A percentile compares a stretch with the other conserved stretches of the same genome.
phyloP scores from a whole-genome alignment of 352 stramenopile species.

The Globisporangium recalcitrans region DNA sequence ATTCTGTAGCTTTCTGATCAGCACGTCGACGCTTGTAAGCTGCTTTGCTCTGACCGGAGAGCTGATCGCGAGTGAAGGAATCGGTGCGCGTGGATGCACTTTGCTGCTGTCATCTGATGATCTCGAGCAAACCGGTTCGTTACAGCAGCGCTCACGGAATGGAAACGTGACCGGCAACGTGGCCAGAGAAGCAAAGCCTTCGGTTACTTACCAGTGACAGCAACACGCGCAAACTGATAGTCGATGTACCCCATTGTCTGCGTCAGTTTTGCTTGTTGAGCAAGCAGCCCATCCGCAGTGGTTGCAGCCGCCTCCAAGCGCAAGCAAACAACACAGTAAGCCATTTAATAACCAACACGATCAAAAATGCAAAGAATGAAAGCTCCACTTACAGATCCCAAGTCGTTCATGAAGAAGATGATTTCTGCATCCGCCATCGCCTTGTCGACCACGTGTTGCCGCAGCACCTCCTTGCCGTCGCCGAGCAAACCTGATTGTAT shows the following conservation, averaged over 20 bases:
- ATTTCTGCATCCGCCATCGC: constrained; percentile 63
- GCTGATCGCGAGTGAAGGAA: neutral
- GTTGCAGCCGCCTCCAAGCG: constrained; percentile 30
- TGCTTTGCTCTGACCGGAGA: constrained; percentile 4
- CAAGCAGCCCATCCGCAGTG: constrained; percentile 38
- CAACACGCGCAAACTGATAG: constrained; percentile 28
- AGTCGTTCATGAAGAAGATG: constrained; percentile 74
- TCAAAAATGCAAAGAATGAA: neutral
- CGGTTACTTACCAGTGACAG: constrained; percentile 16
- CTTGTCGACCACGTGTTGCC: constrained; percentile 40
- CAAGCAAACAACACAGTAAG: neutral
- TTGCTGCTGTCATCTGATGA: constrained; percentile 7
- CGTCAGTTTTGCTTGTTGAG: constrained; percentile 43
- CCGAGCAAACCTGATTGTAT: constrained; percentile 44
- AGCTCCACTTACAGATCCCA: constrained; percentile 37
- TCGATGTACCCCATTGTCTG: constrained; percentile 39
- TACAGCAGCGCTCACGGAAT: neutral
- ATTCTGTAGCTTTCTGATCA: constrained; percentile 32
- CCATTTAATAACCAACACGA: neutral
- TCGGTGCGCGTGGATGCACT: neutral
- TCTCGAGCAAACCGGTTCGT: neutral
- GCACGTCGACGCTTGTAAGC: constrained; percentile 19
- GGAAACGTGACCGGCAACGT: neutral
- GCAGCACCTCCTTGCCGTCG: constrained; percentile 31
- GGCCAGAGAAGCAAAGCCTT: neutral